A percentile compares a stretch with the other conserved stretches of the same genome.
Conservation (phyloP, 2,329 filamentous ascomycete species). For the Cordyceps cicadae region DNA sequence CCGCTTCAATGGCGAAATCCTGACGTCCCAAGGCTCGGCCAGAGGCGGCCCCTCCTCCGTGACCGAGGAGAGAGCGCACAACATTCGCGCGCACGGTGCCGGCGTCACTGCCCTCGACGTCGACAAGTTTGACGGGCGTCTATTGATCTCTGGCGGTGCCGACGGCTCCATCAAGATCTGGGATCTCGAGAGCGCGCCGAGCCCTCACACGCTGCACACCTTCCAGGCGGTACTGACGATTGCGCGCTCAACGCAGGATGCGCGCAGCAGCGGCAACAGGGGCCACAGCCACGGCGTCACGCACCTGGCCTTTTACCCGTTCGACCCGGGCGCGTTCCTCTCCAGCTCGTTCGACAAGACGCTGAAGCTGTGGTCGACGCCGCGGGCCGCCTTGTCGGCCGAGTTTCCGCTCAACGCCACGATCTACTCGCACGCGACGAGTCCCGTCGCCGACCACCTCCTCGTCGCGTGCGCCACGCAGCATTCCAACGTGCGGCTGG, state of each 20-base stretch:
- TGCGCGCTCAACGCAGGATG: conserved; percentile 30
- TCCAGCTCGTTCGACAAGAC: conserved; percentile 72
- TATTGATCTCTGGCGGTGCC: conserved; percentile 75
- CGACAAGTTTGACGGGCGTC: conserved; percentile 69
- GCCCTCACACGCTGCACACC: conserved; percentile 35
- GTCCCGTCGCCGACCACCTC: conserved; percentile 61
- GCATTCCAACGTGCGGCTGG: conserved; percentile 71
- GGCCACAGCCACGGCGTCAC: conserved; percentile 65
- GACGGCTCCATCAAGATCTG: conserved; percentile 80
- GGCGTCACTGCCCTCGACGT: conserved; percentile 74
- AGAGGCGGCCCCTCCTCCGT: conserved; percentile 9
- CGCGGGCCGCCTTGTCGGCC: conserved; percentile 51
- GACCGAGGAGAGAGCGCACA: conserved; percentile 24
- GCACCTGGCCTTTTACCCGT: conserved; percentile 69
- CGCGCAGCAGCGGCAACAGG: conserved; percentile 15
- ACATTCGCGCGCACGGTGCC: conserved; percentile 60
- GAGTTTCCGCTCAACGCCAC: conserved; percentile 61
- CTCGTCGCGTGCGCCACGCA: conserved; percentile 85
- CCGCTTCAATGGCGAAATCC: conserved; percentile 54
- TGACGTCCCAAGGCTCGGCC: conserved; percentile 12
- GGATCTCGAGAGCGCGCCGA: conserved; percentile 62
- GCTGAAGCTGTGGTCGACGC: conserved; percentile 66
- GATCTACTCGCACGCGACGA: conserved; percentile 70
- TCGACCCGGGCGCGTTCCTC: conserved; percentile 67
- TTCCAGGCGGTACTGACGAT: conserved; percentile 49